Evolutionary conservation across 148 eudicot species (phyloP), one percentile per base, ranked within the genome.

Genomic region (Fagopyrum esculentum): DNA sequence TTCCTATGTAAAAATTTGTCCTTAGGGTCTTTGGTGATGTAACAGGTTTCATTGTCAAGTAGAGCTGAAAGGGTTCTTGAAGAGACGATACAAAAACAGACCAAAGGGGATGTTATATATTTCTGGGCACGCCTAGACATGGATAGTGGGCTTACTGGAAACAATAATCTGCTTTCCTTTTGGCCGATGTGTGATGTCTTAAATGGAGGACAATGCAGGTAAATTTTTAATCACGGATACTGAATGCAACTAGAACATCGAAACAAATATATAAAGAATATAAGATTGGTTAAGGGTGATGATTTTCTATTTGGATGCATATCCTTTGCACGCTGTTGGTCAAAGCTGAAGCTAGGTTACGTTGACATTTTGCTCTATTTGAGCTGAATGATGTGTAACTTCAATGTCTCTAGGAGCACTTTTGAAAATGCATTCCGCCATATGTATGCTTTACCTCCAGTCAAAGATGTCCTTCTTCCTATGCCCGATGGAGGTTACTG

Each of bases 141-240:
- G 78, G 89, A 86, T 76, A 81, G 77, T 75, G 97, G 88, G 50
- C 72, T 73, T 76, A 68, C 75, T 8, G 82, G 80, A 82, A 84
- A 77, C 77, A 87, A 82, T 77, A 79, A 85, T 75, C 80, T 73
- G 57, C 84, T 77, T 80, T 84, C 91, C 17, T 95, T 95, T 84
- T 95, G 98, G 98, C 89, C 97, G 61, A 84, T 84, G 76, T 92
- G 98, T 86, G 97, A 95, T 77, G 82, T 89, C 83, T 81, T 92
- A 64, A 95, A 95, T 85, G 94, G 89, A 75, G 97, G 98, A 82
- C 84, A 89, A 74, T 95, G 98, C 87, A 84, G 97, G 98, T 92
- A 83, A 46, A 68, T 26, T 71, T 63, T 63, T 30, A 35, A 66
- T 35, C 71, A 66, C 15, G 71, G 19, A 43, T 12, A 66, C 11